phyloP scores from a whole-genome alignment of 176 grass and related monocot species.

The Ensete glaucum region DNA sequence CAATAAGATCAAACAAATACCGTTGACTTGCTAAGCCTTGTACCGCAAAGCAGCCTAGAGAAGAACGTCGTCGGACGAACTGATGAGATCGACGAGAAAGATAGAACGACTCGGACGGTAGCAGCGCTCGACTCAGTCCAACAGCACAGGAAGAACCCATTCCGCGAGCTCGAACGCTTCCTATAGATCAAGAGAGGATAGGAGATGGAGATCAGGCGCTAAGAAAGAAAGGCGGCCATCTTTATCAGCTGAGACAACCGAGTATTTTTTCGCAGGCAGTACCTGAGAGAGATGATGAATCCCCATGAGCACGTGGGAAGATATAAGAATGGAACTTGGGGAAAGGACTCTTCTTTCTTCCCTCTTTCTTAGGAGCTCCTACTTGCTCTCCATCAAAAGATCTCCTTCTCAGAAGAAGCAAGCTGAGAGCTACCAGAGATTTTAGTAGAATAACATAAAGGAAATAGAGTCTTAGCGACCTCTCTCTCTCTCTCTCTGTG shows the following conservation, averaged over 20 bases:
- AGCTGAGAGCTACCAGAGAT: conserved; percentile 3
- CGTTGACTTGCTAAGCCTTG: no score
- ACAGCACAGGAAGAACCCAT: neutral
- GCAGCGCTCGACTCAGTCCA: neutral
- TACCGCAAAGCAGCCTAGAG: neutral
- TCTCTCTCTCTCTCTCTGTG: conserved; percentile 57
- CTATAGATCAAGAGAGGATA: no score
- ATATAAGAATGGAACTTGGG: conserved; percentile 10
- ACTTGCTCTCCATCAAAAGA: neutral
- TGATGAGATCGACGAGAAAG: neutral
- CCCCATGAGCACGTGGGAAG: conserved; percentile 16
- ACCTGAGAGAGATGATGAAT: conserved; percentile 13
- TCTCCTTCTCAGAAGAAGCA: conserved; percentile 26
- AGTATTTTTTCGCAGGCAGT: conserved; percentile 23
- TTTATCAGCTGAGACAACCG: conserved; percentile 97
- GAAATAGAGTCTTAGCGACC: neutral
- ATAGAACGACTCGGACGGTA: neutral
- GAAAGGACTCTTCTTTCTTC: neutral
- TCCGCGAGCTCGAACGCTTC: neutral
- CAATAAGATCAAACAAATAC: neutral
- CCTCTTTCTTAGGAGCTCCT: conserved; percentile 1
- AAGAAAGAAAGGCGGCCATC: conserved; percentile 51
- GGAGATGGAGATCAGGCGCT: conserved; percentile 9
- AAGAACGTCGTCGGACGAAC: neutral
- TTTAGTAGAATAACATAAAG: neutral